A percentile compares a stretch with the other conserved stretches of the same genome.
Evolutionary conservation across 805 yeast genomes (phyloP).

Genomic region (Pichia nanzhaoensis): DNA sequence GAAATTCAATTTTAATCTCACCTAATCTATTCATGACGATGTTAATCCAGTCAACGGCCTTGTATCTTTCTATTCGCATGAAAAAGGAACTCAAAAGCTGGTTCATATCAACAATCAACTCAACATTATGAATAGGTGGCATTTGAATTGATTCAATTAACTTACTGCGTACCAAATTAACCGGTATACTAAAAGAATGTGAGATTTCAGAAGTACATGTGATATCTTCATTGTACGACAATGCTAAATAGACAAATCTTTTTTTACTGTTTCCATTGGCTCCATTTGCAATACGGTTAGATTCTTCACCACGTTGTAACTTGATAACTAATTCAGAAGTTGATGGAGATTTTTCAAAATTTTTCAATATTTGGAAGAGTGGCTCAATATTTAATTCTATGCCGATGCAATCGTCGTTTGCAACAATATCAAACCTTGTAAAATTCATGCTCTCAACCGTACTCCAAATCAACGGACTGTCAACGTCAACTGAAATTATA

Average conservation of each 20-base stretch:
- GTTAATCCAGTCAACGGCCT: constrained; percentile 42
- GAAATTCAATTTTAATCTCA: constrained; percentile 42
- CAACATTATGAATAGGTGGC: constrained; percentile 53
- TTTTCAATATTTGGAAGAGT: constrained; percentile 48
- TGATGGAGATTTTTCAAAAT: constrained; percentile 47
- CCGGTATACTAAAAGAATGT: constrained; percentile 68
- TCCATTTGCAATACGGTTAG: constrained; percentile 28
- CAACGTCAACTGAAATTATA: constrained; percentile 44
- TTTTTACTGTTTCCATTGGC: constrained; percentile 14
- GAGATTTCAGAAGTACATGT: constrained; percentile 40
- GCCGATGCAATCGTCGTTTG: constrained; percentile 47
- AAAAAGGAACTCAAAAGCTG: constrained; percentile 45
- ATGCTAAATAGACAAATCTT: constrained; percentile 44
- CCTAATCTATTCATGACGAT: constrained; percentile 47
- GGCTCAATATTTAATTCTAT: constrained; percentile 60
- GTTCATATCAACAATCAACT: constrained; percentile 48
- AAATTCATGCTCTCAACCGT: constrained; percentile 43
- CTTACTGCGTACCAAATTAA: constrained; percentile 49
- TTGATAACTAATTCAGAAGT: constrained; percentile 43
- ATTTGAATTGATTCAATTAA: constrained; percentile 50
- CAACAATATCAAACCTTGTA: constrained; percentile 43
- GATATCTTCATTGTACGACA: constrained; percentile 45
- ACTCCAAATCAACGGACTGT: constrained; percentile 68
- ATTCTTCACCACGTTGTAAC: constrained; percentile 27
- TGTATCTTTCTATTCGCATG: constrained; percentile 61